Conservation (phyloP, 2,329 filamentous ascomycete genomes). For the Fusarium sp. region DNA sequence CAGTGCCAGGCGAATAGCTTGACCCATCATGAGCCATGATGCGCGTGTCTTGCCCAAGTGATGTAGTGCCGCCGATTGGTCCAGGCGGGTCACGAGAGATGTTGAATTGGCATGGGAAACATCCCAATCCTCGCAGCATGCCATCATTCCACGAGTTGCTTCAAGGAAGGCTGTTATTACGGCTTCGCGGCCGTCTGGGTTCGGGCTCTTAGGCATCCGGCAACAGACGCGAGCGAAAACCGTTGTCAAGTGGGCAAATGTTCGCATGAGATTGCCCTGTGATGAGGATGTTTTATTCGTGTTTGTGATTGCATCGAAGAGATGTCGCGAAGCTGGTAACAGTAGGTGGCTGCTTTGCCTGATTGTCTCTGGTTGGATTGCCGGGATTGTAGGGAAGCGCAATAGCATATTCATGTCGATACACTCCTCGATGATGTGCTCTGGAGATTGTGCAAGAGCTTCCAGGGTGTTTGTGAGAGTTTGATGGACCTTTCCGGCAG, state of each 20-base stretch:
- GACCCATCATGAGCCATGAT: constrained; percentile 14
- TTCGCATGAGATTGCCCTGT: constrained; percentile 1
- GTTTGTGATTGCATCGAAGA: not conserved
- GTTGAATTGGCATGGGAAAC: constrained; percentile 9
- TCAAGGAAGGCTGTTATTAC: constrained; percentile 3
- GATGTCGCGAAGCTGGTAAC: not conserved
- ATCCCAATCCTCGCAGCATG: constrained; percentile 17
- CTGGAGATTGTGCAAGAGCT: not conserved
- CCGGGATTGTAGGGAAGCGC: constrained; percentile 1
- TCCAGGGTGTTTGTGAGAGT: not conserved
- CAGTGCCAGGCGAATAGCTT: constrained; percentile 9
- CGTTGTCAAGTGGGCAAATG: constrained; percentile 4
- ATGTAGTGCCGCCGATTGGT: constrained; percentile 14
- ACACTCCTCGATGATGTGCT: not conserved
- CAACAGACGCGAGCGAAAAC: constrained; percentile 6
- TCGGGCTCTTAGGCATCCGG: not conserved
- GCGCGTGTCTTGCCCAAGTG: constrained; percentile 7
- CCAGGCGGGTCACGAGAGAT: constrained; percentile 6
- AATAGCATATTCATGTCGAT: constrained; percentile 4
- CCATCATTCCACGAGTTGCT: constrained; percentile 14
- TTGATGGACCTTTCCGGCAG: not conserved
- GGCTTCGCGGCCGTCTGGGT: not conserved
- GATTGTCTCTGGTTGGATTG: not conserved
- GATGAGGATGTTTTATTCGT: not conserved
- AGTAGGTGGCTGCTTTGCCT: not conserved